Conservation (phyloP, 2,329 filamentous ascomycete genomes). For the Diaporthe ilicicola region DNA sequence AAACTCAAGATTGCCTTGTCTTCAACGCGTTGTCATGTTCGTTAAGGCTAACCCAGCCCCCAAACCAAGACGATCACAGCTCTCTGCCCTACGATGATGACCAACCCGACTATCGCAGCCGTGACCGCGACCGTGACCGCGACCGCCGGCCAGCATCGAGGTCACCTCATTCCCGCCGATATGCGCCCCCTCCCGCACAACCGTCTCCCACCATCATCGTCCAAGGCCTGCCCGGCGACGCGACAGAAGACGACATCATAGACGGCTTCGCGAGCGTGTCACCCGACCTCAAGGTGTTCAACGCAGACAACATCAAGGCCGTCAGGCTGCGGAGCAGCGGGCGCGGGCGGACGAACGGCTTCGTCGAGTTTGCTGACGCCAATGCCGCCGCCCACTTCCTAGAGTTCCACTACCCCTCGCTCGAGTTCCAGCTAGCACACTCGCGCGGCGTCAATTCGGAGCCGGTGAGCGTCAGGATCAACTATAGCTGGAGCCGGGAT, state of each 20-base stretch:
- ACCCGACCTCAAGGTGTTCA: conserved; percentile 31
- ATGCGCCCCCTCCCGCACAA: conserved; percentile 27
- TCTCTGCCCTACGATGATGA: conserved; percentile 33
- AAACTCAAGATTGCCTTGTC: conserved; percentile 4
- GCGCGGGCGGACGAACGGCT: conserved; percentile 45
- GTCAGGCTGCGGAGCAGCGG: conserved; percentile 35
- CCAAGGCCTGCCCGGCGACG: conserved; percentile 59
- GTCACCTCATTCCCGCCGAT: conserved; percentile 25
- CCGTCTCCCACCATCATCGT: conserved; percentile 54
- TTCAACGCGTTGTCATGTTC: conserved; percentile 21
- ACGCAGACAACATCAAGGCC: conserved; percentile 32
- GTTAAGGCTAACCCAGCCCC: conserved; percentile 30
- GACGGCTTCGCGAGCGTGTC: conserved; percentile 35
- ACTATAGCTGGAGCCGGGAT: conserved; percentile 47
- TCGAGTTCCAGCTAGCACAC: conserved; percentile 45
- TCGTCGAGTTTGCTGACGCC: conserved; percentile 51
- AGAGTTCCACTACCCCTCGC: conserved; percentile 46
- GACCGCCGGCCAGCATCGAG: conserved; percentile 24
- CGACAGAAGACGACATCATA: conserved; percentile 55
- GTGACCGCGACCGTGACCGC: background rate
- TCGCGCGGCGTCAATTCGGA: conserved; percentile 42
- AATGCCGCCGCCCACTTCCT: conserved; percentile 50
- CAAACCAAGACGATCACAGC: conserved; percentile 30
- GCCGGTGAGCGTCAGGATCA: conserved; percentile 43
- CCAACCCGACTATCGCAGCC: conserved; percentile 18